Base-by-base conservation (phyloP, 2,329 filamentous ascomycete genomes). In the Sporothrix variecibatus region DNA sequence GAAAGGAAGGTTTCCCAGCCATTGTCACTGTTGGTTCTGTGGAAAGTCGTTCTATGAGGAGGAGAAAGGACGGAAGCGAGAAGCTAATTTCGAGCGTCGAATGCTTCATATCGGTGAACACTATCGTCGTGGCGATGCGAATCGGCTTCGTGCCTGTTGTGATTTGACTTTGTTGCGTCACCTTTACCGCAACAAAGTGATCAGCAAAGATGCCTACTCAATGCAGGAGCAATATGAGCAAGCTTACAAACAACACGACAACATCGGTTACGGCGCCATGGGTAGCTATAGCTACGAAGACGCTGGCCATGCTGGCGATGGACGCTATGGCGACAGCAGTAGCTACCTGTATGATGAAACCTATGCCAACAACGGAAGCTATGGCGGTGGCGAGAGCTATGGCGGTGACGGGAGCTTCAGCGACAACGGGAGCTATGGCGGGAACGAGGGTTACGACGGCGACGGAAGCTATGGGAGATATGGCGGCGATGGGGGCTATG, bases 1-100 rank as follows among this genome's bases (percentile, higher is more conserved):
- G 9, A 1, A 49, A 0, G 46, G 78, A 3, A 73, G 23, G 0
- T 82, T 84, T 6, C 87, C 87, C 0, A 9, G 12, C 0, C 76
- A 76, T 12, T 81, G 81, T 4, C 72, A 82, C 0, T 90, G 88
- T 77, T 87, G 85, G 83, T 89, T 87, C 75, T 90, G 88, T 77
- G 81, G 85, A 72, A 64, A 78, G 0, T 71, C 74, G 0, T 87
- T 86, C 73, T 76, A 77, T 6, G 76, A 80, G 2, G 67, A 58
- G 0, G 64, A 76, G 0, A 71, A 11, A n/a, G 12, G 11, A 9
- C 5, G 1, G 17, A 64, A 64, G 51, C 51, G 51, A 15, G 43
- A 53, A 28, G 23, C 15, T 15, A 70, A 70, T 17, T 53, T 70
- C 7, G 28, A 40, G 3, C 8, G 20, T 6, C 67, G 67, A 34